A percentile compares a stretch with the other conserved stretches of the same genome.
Conservation (phyloP, 805 yeast genomes). For the Schwanniomyces sp. region DNA sequence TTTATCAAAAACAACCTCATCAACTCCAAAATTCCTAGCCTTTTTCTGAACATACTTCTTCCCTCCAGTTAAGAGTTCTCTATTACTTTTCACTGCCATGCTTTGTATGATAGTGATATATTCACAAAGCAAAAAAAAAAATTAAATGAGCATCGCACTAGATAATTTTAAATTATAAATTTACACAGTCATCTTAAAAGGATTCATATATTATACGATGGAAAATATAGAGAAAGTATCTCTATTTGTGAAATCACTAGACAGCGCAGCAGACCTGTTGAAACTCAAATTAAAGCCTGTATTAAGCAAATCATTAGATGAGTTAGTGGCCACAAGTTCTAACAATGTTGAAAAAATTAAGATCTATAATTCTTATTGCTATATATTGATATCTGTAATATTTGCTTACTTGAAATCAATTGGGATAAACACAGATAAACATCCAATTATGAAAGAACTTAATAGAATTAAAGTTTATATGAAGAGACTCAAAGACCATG, state of each 20-base stretch:
- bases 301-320: slow-evolving; percentile 39
- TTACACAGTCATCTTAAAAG: not conserved
- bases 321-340: slow-evolving; percentile 24
- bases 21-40: slow-evolving; percentile 65
- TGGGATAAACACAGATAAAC: slow-evolving; percentile 57
- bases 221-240: slow-evolving; percentile 46
- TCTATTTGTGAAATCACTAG: slow-evolving; percentile 37
- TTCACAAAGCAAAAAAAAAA: not conserved
- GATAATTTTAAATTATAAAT: not conserved
- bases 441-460: slow-evolving; percentile 68
- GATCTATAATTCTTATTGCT: slow-evolving; percentile 43
- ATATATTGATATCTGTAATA: slow-evolving; percentile 54
- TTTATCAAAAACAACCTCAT: slow-evolving; percentile 82
- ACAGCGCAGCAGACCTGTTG: slow-evolving; percentile 34
- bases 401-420: slow-evolving; percentile 58
- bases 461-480: slow-evolving; percentile 67
- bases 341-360: slow-evolving; percentile 26
- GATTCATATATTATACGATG: slow-evolving; percentile 26
- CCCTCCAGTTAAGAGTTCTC: slow-evolving; percentile 88
- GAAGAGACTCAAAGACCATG: slow-evolving; percentile 50
- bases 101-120: slow-evolving; percentile 4
- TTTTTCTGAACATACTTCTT: slow-evolving; percentile 72
- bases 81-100: slow-evolving; percentile 49
- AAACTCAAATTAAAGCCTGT: slow-evolving; percentile 34
- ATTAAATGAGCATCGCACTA: slow-evolving; percentile 14